Conservation (phyloP, 805 yeast species). For the Candida schatavii region DNA sequence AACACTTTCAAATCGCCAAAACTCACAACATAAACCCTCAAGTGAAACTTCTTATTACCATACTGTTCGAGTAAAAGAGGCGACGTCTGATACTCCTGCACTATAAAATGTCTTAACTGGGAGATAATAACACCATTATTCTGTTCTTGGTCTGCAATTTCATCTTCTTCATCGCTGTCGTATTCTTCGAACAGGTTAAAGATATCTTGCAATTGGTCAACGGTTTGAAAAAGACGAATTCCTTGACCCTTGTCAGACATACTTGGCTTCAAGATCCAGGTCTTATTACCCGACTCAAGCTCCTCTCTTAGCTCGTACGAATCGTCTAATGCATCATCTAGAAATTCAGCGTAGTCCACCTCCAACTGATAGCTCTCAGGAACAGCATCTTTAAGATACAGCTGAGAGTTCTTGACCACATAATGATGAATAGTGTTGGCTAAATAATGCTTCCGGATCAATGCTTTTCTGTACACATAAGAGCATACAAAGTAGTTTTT, state of each 20-base stretch:
- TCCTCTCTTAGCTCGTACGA: conserved; percentile 84
- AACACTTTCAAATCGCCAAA: conserved; percentile 72
- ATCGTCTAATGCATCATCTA: conserved; percentile 92
- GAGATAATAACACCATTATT: conserved; percentile 73
- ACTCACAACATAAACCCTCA: conserved; percentile 79
- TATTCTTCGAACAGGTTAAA: conserved; percentile 85
- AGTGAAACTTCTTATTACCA: conserved; percentile 76
- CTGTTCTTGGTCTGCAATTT: conserved; percentile 36
- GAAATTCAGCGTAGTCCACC: conserved; percentile 91
- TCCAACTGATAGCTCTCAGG: conserved; percentile 81
- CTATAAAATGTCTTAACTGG: conserved; percentile 85
- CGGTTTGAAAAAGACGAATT: conserved; percentile 72
- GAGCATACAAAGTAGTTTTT: conserved; percentile 65
- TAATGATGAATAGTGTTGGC: conserved; percentile 80
- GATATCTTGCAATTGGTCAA: conserved; percentile 76
- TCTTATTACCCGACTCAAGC: conserved; percentile 55
- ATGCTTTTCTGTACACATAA: conserved; percentile 83
- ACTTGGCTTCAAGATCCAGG: conserved; percentile 92
- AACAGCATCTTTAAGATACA: conserved; percentile 56
- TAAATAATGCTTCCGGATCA: conserved; percentile 86
- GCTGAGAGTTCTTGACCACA: conserved; percentile 68
- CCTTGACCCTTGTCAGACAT: conserved; percentile 99
- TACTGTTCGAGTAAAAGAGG: conserved; percentile 68
- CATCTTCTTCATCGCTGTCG: conserved; percentile 60
- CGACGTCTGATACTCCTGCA: conserved; percentile 70